A percentile compares a stretch with the other conserved stretches of the same genome.
Evolutionary conservation across 495 filamentous ascomycete genomes (phyloP).

Genomic region (Penicillium subrubescens): DNA sequence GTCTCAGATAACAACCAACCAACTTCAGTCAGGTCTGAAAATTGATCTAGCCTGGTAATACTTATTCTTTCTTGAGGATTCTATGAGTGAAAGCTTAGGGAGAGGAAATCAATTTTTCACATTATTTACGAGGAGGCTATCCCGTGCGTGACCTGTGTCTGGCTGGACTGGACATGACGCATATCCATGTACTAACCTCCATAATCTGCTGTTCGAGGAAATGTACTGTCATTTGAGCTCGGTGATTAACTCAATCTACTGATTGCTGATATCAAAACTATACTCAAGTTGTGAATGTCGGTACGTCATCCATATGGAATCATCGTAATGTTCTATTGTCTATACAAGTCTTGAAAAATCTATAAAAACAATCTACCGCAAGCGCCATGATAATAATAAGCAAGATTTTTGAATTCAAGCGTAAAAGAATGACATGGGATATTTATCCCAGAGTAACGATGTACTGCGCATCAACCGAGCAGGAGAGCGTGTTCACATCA

Average conservation of each 20-base stretch:
- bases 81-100: no score
- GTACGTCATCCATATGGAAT: background rate
- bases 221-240: no score
- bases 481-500: constrained; percentile 36
- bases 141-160: no score
- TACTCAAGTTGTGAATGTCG: background rate
- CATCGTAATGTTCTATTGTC: background rate
- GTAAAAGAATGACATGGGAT: background rate
- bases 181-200: no score
- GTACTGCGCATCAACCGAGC: constrained; percentile 26
- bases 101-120: no score
- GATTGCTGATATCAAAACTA: background rate
- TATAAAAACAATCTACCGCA: background rate
- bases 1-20: no score
- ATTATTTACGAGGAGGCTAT: no score
- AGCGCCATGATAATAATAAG: background rate
- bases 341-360: background rate
- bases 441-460: constrained; percentile 34
- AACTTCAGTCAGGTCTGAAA: no score
- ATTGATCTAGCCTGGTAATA: no score
- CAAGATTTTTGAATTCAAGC: background rate
- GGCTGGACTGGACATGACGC: no score
- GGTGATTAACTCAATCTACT: background rate
- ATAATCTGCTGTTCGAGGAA: no score
- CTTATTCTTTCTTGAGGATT: no score